Percentiles rank a stretch among this genome's conserved stretches.
phyloP scores from a whole-genome alignment of 1,284 basidiomycete genomes.

The Caloboletus inedulis region DNA sequence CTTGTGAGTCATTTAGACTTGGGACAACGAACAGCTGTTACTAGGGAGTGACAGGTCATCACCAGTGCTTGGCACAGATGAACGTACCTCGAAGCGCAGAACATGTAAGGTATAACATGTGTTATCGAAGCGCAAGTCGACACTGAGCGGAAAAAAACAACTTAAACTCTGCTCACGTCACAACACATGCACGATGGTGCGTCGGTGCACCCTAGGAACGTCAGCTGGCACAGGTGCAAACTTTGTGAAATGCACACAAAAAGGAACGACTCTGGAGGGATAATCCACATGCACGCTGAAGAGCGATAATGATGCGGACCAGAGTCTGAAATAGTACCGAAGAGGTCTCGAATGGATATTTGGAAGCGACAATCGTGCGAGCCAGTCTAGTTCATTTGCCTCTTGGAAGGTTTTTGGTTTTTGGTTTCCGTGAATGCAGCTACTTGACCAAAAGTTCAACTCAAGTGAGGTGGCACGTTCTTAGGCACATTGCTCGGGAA shows the following conservation, averaged over 20 bases:
- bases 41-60: neutral
- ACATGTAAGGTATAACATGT: neutral
- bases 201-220: neutral
- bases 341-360: neutral
- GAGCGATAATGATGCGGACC: neutral
- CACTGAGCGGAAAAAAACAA: neutral
- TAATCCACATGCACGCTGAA: neutral
- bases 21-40: neutral
- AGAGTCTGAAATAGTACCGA: neutral
- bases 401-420: neutral
- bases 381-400: neutral
- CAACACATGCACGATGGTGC: neutral
- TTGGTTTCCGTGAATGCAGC: neutral
- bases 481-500: neutral
- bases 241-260: too few relatives aligned
- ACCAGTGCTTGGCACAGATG: neutral
- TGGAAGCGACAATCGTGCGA: neutral
- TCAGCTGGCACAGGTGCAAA: neutral
- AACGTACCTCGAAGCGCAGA: neutral
- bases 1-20: neutral
- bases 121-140: neutral
- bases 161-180: neutral
- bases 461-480: neutral
- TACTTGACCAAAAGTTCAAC: neutral
- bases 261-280: too few relatives aligned